Evolutionary conservation across 495 filamentous ascomycete genomes (phyloP), one percentile per base, ranked within the genome.

Genomic region (Aspergillus asperescens): DNA sequence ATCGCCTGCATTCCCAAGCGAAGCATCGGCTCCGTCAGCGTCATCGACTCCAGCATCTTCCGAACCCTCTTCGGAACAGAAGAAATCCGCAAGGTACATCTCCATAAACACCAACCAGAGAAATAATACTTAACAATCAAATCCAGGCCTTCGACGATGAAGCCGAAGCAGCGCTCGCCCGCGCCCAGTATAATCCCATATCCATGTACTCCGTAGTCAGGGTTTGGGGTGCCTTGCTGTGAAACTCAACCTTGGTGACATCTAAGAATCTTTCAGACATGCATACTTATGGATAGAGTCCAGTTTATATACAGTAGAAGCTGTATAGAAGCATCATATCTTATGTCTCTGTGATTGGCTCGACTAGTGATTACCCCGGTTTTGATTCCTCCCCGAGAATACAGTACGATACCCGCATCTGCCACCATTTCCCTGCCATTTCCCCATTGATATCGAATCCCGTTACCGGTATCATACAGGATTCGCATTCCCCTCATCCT

Each of bases 21-120:
- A 32, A 55, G 45, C 31, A 51, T 61, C 35, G 60, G 68, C 25
- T 68, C 67, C 7, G 70, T 77, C 48, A 73, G 69, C 48, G 73
- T 74, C 0, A 72, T 80, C 48, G 75, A 78, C 54, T 79, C 76
- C 3, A 57, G 67, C 24, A 70, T 79, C 31, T 79, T 79, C 55
- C 65, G 70, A 7, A 73, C 67, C 1, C 55, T 79, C 0, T 78
- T 78, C 55, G 75, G 75, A 2, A 78, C 76, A 10, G 72, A 77
- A 7, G 74, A 77, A 47, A 77, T 78, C 47, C 69, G 76, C 18
- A 71, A 71, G 54, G 69, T 77, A 42, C 6, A 19, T 32, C 51
- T 10, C 16, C 45, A 25, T 15, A 2, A 49, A 41, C 20, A 46
- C 20, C 28, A 16, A 34, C 15, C 19, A 28, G n/a, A 43, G 7